phyloP scores from a whole-genome alignment of 1,284 basidiomycete genomes.

The Ustilago cynodontis region DNA sequence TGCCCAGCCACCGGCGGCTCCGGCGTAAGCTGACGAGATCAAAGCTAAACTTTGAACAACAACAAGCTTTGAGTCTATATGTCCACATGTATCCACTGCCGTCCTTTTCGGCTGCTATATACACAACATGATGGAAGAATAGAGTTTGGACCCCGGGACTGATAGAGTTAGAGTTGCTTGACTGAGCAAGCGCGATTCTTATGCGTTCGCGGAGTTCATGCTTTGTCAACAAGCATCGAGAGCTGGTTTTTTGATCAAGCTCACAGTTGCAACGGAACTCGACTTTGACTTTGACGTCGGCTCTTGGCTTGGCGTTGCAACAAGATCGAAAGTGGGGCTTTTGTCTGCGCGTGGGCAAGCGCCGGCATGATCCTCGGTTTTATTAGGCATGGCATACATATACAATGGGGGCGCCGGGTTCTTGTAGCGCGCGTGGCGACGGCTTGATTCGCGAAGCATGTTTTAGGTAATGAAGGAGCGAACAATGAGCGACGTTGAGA shows the following conservation, averaged over 20 bases:
- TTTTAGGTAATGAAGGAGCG: not conserved
- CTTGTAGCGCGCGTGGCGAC: slow-evolving; percentile 3
- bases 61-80: not conserved
- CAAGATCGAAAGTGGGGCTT: not conserved
- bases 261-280: not conserved
- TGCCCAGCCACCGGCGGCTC: slow-evolving; percentile 17
- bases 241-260: not conserved
- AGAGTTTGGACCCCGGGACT: not conserved
- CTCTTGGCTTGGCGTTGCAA: not conserved
- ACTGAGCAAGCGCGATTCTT: not conserved
- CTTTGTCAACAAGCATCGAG: not conserved
- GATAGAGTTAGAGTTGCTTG: not conserved
- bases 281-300: not conserved
- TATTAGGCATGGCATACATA: no score
- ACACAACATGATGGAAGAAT: not conserved
- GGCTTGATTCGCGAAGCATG: not conserved
- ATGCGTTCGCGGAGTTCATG: not conserved
- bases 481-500: not conserved
- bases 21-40: slow-evolving; percentile 9
- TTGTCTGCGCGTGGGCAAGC: not conserved
- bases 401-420: not conserved
- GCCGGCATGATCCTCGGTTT: slow-evolving; percentile 4
- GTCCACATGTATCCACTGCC: slow-evolving; percentile 1
- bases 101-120: slow-evolving; percentile 6
- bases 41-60: slow-evolving; percentile 34